Conservation (phyloP, 257 asterid genomes). For the Gentiana dahurica region DNA sequence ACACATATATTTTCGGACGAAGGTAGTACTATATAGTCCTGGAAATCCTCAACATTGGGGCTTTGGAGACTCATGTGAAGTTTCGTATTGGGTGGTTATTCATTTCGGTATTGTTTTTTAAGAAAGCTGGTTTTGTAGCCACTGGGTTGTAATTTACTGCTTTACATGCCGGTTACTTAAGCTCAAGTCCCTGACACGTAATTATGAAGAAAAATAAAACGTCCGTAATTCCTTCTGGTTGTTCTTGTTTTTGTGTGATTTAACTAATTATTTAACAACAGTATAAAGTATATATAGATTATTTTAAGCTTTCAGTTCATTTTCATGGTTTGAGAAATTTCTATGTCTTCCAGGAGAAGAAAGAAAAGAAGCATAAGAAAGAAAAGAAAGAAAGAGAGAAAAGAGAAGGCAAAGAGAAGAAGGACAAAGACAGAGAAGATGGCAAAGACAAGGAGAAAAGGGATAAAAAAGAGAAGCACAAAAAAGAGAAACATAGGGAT, state of each 20-base stretch:
- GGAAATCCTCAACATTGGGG: no score
- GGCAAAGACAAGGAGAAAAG: slow-evolving; percentile 54
- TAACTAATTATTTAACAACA: no score
- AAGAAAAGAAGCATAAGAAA: slow-evolving; percentile 56
- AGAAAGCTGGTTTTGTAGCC: no score
- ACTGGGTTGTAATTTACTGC: no score
- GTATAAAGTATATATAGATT: not conserved
- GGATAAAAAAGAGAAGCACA: slow-evolving; percentile 55
- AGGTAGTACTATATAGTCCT: no score
- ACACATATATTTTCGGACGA: no score
- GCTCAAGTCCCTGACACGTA: not conserved
- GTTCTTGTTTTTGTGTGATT: not conserved
- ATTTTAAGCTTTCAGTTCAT: not conserved
- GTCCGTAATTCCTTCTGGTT: not conserved
- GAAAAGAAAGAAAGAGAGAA: slow-evolving; percentile 59
- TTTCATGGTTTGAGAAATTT: slow-evolving; percentile 5
- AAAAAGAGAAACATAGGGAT: slow-evolving; percentile 43
- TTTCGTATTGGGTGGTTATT: no score
- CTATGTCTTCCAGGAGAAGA: slow-evolving; percentile 45
- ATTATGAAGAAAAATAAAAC: no score
- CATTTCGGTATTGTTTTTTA: no score
- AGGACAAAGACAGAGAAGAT: slow-evolving; percentile 48
- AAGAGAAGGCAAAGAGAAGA: slow-evolving; percentile 49
- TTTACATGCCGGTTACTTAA: no score
- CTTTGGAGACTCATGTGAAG: no score